These are phyloP conservation scores for Parastagonospora avenae DNA, from an alignment of 2,329 filamentous ascomycete genomes.

Conservation along the genomic window DNA sequence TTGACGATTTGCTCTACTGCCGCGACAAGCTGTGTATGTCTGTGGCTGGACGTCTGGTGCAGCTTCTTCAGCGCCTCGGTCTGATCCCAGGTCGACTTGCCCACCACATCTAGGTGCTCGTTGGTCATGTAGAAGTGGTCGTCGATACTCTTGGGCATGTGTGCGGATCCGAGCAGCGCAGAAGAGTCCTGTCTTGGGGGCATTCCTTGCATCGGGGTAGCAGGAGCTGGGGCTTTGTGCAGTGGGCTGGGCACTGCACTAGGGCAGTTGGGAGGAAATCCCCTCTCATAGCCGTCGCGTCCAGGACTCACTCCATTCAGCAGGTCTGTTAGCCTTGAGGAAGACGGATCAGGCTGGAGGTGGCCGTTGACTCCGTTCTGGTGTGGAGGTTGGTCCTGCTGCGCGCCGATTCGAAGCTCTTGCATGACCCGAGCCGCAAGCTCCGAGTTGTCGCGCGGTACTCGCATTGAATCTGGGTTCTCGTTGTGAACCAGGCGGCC, in stretches of 20 bases:
- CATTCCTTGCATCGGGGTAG: constrained; percentile 6
- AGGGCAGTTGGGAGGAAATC: constrained; percentile 25
- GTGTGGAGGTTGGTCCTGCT: neutral
- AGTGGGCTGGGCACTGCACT: constrained; percentile 43
- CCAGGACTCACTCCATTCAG: constrained; percentile 25
- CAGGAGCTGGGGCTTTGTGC: constrained; percentile 16
- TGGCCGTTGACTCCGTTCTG: constrained; percentile 2
- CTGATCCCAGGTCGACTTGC: constrained; percentile 33
- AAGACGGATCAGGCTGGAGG: constrained; percentile 26
- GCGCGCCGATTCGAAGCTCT: constrained; percentile 21
- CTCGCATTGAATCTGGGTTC: neutral
- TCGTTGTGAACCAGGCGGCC: constrained; percentile 7
- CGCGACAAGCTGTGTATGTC: constrained; percentile 24
- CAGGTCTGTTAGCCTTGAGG: constrained; percentile 36
- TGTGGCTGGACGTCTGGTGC: constrained; percentile 10
- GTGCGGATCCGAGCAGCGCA: constrained; percentile 1
- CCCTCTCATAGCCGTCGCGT: constrained; percentile 15
- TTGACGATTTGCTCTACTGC: constrained; percentile 28
- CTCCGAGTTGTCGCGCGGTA: constrained; percentile 8
- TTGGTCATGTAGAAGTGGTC: constrained; percentile 46
- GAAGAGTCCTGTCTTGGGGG: neutral
- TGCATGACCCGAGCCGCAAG: constrained; percentile 23
- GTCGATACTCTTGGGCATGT: constrained; percentile 19
- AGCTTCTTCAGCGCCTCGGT: constrained; percentile 20
- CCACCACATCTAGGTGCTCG: constrained; percentile 42